Base-by-base conservation (phyloP, 2,329 filamentous ascomycete genomes). In the Colletotrichum sp. region DNA sequence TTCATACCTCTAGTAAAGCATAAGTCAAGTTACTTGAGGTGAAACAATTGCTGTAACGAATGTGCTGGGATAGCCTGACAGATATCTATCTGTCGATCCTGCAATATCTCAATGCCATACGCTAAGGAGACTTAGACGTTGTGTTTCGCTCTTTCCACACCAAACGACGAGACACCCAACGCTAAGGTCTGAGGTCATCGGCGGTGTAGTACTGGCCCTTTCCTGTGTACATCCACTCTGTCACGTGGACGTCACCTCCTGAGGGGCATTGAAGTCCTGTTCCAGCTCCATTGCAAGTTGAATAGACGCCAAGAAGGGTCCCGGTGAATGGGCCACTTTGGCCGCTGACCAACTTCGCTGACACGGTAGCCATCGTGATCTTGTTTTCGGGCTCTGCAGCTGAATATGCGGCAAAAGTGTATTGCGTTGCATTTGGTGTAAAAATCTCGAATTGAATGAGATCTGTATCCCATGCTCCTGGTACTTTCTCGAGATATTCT, bases 61-160 rank as follows among this genome's bases (percentile, higher is more conserved):
- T n/a, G n/a, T n/a, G n/a, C n/a, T n/a, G n/a, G n/a, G n/a, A n/a
- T n/a, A n/a, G n/a, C n/a, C n/a, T n/a, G n/a, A n/a, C n/a, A n/a
- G 11, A 21, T 12, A 5, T 47, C n/a, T 3, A 47, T 16, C n/a
- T n/a, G 8, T 0, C 0, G n/a, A 47, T 13, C 5, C 5, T 13
- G 43, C 5, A 0, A 0, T n/a, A 12, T 47, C 11, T 21, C 1
- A 2, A 6, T 12, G 12, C 0, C n/a, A 21, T 21, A 3, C 6
- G 18, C 38, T 11, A 12, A 4, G 43, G 0, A 13, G 12, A 21
- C 6, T 47, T 7, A 5, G n/a, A 13, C 7, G 0, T 1, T 47
- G 1, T 13, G 11, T 7, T n/a, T 6, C 21, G 1, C n/a, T 47
- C 9, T 21, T 47, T 5, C 11, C 18, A 47, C 43, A 9, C 43